Evolutionary conservation across 2,329 filamentous ascomycete genomes (phyloP).

Genomic region (Furcasterigmium sp.): DNA sequence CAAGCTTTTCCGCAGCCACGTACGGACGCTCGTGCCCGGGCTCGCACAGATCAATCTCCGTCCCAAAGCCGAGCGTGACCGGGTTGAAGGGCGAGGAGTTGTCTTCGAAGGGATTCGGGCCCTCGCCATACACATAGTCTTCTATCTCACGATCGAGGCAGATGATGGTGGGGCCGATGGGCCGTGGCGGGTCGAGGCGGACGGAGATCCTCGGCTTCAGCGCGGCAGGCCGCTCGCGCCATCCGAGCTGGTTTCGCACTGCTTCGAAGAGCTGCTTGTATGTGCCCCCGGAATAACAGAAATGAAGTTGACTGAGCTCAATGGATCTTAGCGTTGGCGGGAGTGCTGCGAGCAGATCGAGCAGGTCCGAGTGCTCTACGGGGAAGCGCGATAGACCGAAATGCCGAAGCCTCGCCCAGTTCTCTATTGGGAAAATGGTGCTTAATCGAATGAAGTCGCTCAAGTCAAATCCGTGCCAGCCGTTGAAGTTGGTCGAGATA

Average conservation of each 20-base stretch:
- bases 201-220: constrained; percentile 1
- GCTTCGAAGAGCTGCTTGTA: constrained; percentile 13
- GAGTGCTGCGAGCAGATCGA: constrained; percentile 20
- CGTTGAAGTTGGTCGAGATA: constrained; percentile 12
- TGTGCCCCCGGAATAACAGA: constrained; percentile 10
- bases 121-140: constrained; percentile 17
- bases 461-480: background rate
- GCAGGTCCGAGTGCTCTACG: constrained; percentile 17
- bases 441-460: constrained; percentile 14
- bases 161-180: background rate
- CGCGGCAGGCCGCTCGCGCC: constrained; percentile 8
- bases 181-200: background rate
- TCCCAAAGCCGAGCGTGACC: too few species aligned
- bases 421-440: constrained; percentile 21
- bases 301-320: constrained; percentile 25
- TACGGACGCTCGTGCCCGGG: too few species aligned
- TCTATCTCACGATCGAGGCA: constrained; percentile 8
- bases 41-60: too few species aligned
- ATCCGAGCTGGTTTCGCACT: constrained; percentile 14
- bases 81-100: too few species aligned
- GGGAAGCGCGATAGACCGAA: constrained; percentile 22
- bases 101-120: constrained; percentile 16
- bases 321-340: constrained; percentile 21
- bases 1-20: too few species aligned
- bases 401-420: constrained; percentile 20